Evolutionary conservation across 345 rosid species (phyloP), one percentile per base, ranked within the genome.

Genomic region (Chamaenerion angustifolium): DNA sequence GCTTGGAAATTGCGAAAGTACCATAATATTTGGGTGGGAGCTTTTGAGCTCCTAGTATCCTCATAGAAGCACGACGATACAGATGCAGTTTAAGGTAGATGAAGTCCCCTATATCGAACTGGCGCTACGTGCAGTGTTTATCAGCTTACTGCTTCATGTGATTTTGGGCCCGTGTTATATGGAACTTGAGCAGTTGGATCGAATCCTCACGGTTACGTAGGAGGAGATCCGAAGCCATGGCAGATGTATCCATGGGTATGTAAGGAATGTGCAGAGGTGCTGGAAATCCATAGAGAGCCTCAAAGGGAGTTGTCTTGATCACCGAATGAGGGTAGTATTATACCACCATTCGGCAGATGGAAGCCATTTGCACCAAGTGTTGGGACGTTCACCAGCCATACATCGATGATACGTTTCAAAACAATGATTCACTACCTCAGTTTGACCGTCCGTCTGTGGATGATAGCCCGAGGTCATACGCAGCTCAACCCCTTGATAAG

Each of bases 281-380:
- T 10, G 52, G 52, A 10, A 25, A 11, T 2, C 60, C 54, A 46
- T 56, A 56, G 15, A 56, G 16, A 2, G 45, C 52, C 46, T 46
- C 25, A 16, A 16, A 56, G 5, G 60, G 60, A 1, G 60, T 43
- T 11, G 8, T 56, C 3, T 46, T 11, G 8, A 13, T 13, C 6
- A 17, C 2, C 0, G 59, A 10, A 48, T 46, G 11, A 1, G 40
- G 14, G 12, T 11, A 1, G 60, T 27, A 14, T 56, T 56, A 16
- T 45, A 46, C 44, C 52, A 56, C 42, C 43, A 56, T 18, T 56
- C 37, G 4, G 49, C 47, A 0, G 1, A 12, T 1, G 58, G 47
- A 1, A 43, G 21, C 48, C 31, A 54, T 17, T 42, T 3, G 1
- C 0, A 0, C 58, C 49, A 54, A 4, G 17, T 1, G 3, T 1